phyloP scores from a whole-genome alignment of 768 basidiomycete genomes.

The Lepiota brunneoincarnata region DNA sequence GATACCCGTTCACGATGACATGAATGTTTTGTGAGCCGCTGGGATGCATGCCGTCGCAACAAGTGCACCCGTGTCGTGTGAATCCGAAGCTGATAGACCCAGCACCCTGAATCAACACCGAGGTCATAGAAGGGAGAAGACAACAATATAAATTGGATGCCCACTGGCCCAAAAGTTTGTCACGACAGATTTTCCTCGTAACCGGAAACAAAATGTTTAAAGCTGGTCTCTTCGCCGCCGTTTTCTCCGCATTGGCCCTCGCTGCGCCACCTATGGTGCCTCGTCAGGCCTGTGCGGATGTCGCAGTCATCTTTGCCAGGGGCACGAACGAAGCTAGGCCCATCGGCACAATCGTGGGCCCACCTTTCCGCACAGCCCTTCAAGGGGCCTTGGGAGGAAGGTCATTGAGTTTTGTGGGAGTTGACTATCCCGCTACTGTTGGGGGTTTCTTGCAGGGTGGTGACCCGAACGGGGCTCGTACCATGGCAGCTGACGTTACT shows the following conservation, averaged over 20 bases:
- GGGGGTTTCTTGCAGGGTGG: slow-evolving; percentile 37
- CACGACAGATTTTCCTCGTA: not conserved
- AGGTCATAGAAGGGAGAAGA: not conserved
- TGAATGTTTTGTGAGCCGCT: too few relatives aligned
- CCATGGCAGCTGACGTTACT: slow-evolving; percentile 32
- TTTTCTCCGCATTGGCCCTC: slow-evolving; percentile 19
- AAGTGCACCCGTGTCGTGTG: slow-evolving; percentile 5
- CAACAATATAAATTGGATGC: not conserved
- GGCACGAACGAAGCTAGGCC: slow-evolving; percentile 32
- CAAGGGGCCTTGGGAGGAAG: slow-evolving; percentile 23
- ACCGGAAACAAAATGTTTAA: slow-evolving; percentile 15
- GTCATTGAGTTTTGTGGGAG: slow-evolving; percentile 33
- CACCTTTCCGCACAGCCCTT: slow-evolving; percentile 31
- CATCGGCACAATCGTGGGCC: slow-evolving; percentile 35
- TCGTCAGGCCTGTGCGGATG: slow-evolving; percentile 27
- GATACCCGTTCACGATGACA: too few relatives aligned
- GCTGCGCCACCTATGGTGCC: slow-evolving; percentile 13
- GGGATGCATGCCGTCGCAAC: not conserved
- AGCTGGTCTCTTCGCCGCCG: slow-evolving; percentile 15
- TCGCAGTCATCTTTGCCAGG: slow-evolving; percentile 35
- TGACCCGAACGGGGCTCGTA: slow-evolving; percentile 28
- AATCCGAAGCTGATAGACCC: not conserved
- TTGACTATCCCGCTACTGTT: slow-evolving; percentile 33
- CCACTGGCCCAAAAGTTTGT: not conserved
- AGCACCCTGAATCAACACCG: not conserved